phyloP scores from a whole-genome alignment of 2,329 filamentous ascomycete species.

The Arthrobotrys megalospora region DNA sequence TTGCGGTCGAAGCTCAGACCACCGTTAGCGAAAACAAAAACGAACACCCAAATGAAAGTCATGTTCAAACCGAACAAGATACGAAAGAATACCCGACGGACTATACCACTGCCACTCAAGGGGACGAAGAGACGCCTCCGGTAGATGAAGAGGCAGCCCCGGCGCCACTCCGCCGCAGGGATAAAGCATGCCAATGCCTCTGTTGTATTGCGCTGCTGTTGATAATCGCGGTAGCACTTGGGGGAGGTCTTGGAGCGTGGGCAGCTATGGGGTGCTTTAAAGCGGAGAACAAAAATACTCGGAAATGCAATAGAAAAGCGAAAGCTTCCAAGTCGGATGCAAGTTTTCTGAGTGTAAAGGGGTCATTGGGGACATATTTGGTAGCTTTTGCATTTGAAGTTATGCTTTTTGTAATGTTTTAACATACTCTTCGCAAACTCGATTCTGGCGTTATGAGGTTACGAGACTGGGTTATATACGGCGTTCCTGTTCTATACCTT shows the following conservation, averaged over 20 bases:
- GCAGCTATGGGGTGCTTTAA: slow-evolving; percentile 42
- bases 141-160: not conserved
- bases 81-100: slow-evolving; percentile 6
- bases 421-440: not conserved
- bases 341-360: not conserved
- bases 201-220: not conserved
- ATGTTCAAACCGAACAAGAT: slow-evolving; percentile 2
- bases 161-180: not conserved
- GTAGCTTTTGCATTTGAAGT: slow-evolving; percentile 8
- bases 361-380: slow-evolving; percentile 20
- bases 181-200: not conserved
- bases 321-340: slow-evolving; percentile 4
- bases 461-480: too few relatives aligned
- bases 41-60: not conserved
- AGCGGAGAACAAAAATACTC: slow-evolving; percentile 7
- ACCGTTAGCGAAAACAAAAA: not conserved
- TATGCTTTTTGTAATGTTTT: slow-evolving; percentile 26
- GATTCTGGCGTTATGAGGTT: not conserved
- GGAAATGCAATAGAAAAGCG: slow-evolving; percentile 5
- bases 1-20: not conserved
- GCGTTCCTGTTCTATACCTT: too few relatives aligned
- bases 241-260: slow-evolving; percentile 17
- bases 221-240: slow-evolving; percentile 5
- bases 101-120: not conserved
- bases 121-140: not conserved